Conservation (phyloP, 2,329 filamentous ascomycete species). For the Colletotrichum viniferum region DNA sequence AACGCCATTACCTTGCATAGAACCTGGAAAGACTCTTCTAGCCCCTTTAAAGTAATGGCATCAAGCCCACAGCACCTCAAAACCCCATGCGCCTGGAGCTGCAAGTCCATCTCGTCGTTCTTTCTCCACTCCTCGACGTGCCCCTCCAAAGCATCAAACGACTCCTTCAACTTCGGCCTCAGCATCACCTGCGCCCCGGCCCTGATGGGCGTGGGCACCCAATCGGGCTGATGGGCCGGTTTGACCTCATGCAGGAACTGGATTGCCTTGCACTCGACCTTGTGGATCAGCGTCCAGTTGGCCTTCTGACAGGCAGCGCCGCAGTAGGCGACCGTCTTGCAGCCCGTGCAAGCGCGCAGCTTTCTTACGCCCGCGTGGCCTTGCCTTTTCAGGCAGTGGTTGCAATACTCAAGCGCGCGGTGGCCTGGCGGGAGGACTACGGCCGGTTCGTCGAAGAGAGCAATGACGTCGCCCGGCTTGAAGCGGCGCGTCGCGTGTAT, state of each 20-base stretch:
- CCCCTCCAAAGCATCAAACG: constrained; percentile 47
- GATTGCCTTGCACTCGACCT: constrained; percentile 56
- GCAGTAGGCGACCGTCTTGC: constrained; percentile 61
- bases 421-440: constrained; percentile 53
- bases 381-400: constrained; percentile 46
- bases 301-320: constrained; percentile 54
- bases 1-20: constrained; percentile 55
- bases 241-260: constrained; percentile 38
- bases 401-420: constrained; percentile 48
- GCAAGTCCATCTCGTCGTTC: constrained; percentile 50
- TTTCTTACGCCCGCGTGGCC: background rate
- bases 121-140: constrained; percentile 46
- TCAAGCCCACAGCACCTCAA: constrained; percentile 25
- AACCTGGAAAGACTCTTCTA: constrained; percentile 43
- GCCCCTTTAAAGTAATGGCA: constrained; percentile 45
- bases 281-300: constrained; percentile 58
- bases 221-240: constrained; percentile 29
- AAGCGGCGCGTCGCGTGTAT: constrained; percentile 48
- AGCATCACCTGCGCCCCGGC: constrained; percentile 57
- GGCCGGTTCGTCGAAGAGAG: constrained; percentile 43
- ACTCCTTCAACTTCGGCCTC: constrained; percentile 33
- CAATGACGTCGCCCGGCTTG: constrained; percentile 49
- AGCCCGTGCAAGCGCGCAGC: constrained; percentile 50
- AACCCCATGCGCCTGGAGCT: constrained; percentile 45
- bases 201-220: constrained; percentile 59